Evolutionary conservation across 148 eudicot species (phyloP), one percentile per base, ranked within the genome.

Genomic region (Chenopodium album): DNA sequence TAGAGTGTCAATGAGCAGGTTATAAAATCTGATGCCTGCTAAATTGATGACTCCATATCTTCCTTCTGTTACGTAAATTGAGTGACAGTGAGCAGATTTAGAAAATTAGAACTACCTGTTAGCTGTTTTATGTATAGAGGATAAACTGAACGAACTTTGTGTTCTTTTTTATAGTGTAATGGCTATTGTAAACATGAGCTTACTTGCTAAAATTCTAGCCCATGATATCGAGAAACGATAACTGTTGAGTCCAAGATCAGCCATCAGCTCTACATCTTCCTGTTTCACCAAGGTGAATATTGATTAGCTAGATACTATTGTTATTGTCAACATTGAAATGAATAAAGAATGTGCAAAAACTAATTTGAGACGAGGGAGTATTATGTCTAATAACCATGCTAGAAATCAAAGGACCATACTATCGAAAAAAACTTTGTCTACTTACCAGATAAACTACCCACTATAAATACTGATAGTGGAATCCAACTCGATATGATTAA

Each of bases 121-220:
- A 41, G 44, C 44, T 41, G 44, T 6, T 41, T 41, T 41, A 41
- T 41, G 44, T 41, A 41, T 41, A 41, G 44, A 41, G 44, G 1
- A 32, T 32, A 32, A 32, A 32, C 34, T 32, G 34, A 32, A 32
- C 34, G 34, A 32, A 32, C 34, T 32, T 32, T 32, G 34, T 32
- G 2, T 32, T 1, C 34, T 32, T 32, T 32, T 32, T 32, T 32
- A 32, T 32, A 32, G 34, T 32, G 34, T 37, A 71, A 71, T 23
- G 17, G 74, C 13, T 74, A 12, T 29, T 67, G 26, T 1, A 8
- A 7, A 68, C 3, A 60, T 26, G 56, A 29, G 16, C 92, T 82
- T 87, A 92, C 97, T 91, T 12, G 94, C 92, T 86, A 91, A 85
- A 69, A 92, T 86, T 83, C 92, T 83, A 6, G 97, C 89, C 97